phyloP scores from a whole-genome alignment of 352 stramenopile species.

The Phytophthora pluvialis region DNA sequence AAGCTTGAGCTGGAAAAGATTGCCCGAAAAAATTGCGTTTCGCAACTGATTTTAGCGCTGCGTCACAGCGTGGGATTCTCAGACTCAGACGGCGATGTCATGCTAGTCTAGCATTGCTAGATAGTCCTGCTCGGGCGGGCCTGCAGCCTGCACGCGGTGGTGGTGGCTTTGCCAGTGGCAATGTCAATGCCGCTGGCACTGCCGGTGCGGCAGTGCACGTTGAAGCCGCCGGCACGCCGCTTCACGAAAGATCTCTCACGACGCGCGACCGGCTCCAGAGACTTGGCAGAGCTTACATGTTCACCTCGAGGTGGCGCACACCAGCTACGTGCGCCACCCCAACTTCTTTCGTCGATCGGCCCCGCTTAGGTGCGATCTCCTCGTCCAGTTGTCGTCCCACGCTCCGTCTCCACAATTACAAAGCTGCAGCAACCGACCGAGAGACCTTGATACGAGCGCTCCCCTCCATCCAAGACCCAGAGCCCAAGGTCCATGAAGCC shows the following conservation, averaged over 20 bases:
- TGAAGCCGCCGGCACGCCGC: constrained; percentile 7
- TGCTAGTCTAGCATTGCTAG: too few species aligned
- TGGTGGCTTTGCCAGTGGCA: background rate
- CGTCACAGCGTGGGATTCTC: constrained; percentile 13
- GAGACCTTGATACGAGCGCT: background rate
- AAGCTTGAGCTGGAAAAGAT: constrained; percentile 19
- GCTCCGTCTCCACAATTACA: constrained; percentile 33
- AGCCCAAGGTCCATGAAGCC: constrained; percentile 36
- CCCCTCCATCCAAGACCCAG: constrained; percentile 7
- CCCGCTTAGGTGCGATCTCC: constrained; percentile 26
- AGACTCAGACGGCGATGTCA: constrained; percentile 9
- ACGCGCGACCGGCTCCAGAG: background rate
- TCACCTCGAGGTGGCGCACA: background rate
- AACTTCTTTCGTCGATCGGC: background rate
- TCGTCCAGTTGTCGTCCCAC: constrained; percentile 17
- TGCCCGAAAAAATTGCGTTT: constrained; percentile 23
- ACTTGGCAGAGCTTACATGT: background rate
- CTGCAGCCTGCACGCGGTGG: too few species aligned
- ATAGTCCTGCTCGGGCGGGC: too few species aligned
- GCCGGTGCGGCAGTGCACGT: background rate
- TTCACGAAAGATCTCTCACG: constrained; percentile 20
- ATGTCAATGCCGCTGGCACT: background rate
- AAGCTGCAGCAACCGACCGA: background rate
- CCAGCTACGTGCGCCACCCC: background rate
- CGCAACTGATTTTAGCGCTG: constrained; percentile 23